Conservation (phyloP, 2,329 filamentous ascomycete genomes). For the Xylaria sp. region DNA sequence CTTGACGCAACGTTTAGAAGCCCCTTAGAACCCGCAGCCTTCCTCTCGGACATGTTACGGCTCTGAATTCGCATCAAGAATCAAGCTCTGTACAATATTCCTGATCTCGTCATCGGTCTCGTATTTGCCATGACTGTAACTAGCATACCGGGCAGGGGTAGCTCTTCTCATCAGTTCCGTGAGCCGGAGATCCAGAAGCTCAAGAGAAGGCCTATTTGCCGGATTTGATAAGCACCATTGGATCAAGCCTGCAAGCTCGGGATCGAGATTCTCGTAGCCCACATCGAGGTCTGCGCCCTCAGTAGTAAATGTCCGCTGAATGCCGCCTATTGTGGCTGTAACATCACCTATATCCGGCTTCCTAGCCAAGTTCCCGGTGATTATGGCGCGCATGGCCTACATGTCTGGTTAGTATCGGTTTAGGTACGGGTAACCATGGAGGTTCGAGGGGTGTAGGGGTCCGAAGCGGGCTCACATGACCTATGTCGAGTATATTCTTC, state of each 20-base stretch:
- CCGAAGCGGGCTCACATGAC: neutral
- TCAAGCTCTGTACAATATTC: neutral
- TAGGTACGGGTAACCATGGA: neutral
- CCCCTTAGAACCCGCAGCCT: neutral
- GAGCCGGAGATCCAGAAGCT: neutral
- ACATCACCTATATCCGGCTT: neutral
- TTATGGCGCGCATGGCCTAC: slow-evolving; percentile 14
- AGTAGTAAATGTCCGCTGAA: neutral
- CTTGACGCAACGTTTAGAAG: neutral
- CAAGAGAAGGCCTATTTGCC: neutral
- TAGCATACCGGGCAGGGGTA: neutral
- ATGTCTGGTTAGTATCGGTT: neutral
- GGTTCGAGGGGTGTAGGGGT: neutral
- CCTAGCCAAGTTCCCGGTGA: neutral
- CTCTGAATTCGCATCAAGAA: neutral
- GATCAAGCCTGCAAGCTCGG: neutral
- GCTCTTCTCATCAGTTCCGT: neutral
- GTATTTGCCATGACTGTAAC: neutral
- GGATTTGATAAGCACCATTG: slow-evolving; percentile 3
- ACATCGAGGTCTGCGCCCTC: neutral
- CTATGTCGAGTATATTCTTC: neutral
- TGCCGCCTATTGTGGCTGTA: neutral
- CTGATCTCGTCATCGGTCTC: slow-evolving; percentile 6
- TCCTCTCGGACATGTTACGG: too few relatives aligned
- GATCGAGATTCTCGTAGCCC: slow-evolving; percentile 2